These are phyloP conservation scores for Yamadazyma buinensis DNA, from an alignment of 1,139 yeast species.

Conservation along the genomic window DNA sequence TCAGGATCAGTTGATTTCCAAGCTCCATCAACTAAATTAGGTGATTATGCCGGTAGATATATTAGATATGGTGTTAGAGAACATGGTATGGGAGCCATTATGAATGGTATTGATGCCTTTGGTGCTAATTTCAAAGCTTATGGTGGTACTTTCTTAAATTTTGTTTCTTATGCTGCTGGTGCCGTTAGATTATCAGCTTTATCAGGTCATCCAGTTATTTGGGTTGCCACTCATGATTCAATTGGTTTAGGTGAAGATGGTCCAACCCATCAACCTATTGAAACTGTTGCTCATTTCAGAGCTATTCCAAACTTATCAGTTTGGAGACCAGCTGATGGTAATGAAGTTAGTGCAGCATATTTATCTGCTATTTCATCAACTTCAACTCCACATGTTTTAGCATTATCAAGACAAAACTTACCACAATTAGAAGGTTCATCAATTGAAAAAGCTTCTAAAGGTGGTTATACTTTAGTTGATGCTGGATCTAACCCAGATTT, in stretches of 20 bases:
- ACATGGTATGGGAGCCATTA: conserved; percentile 99
- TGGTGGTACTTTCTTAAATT: conserved; percentile 98
- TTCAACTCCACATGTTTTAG: conserved; percentile 83
- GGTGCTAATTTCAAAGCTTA: conserved; percentile 91
- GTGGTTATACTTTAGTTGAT: conserved; percentile 81
- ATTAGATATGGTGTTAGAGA: conserved; percentile 99
- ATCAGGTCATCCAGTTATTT: conserved; percentile 88
- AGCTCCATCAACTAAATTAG: conserved; percentile 77
- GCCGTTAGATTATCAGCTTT: conserved; percentile 94
- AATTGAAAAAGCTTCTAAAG: conserved; percentile 87
- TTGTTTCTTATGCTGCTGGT: conserved; percentile 97
- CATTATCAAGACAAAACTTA: conserved; percentile 94
- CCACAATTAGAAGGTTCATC: conserved; percentile 95
- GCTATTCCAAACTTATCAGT: conserved; percentile 93
- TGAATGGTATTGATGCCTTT: conserved; percentile 96
- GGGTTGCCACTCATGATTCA: conserved; percentile 99
- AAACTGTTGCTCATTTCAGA: conserved; percentile 97
- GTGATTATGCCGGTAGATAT: conserved; percentile 90
- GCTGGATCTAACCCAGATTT: conserved; percentile 63
- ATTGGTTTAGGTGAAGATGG: conserved; percentile 99
- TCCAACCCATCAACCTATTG: conserved; percentile 99
- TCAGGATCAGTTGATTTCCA: conserved; percentile 87
- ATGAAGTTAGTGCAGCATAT: conserved; percentile 97
- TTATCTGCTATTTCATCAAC: conserved; percentile 66
- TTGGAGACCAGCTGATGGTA: conserved; percentile 99